Base-by-base conservation (phyloP, 2,329 filamentous ascomycete species). In the Fusarium pseudoanthophilum region DNA sequence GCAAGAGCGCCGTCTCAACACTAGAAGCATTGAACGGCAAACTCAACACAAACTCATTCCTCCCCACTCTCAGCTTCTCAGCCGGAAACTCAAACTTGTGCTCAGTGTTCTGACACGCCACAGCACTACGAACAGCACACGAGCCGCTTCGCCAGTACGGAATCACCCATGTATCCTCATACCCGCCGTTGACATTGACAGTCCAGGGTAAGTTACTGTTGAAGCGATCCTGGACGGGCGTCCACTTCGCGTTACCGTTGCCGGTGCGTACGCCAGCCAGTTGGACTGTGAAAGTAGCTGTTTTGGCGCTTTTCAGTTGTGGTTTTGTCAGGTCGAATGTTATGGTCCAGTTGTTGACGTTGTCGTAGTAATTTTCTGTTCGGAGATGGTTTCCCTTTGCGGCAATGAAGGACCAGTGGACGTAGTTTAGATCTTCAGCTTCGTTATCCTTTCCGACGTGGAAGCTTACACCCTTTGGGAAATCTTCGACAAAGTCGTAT, bases 401-500 rank as follows among this genome's bases (percentile, higher is more conserved):
- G 2, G 89, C 88, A 69, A 89, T 90, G 14, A 89, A 88, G 45
- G 85, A 87, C 90, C 89, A 92, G 74, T 92, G 90, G 1, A 91
- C 86, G 53, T 91, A 90, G 76, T 91, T 91, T 53, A 90, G 82
- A 67, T 89, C 86, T 5, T 80, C 75, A 0, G 79, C 80, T n/a
- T 83, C 82, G 11, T 86, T 78, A 59, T 84, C 85, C 70, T 85
- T 79, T 4, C 88, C 89, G 2, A 92, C 84, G 8, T 85, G 83
- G 77, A 87, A 92, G 21, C 81, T 84, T 1, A 91, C 84, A 3
- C 89, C 89, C 0, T 86, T 68, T 0, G 89, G 88, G 68, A 90
- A 91, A 36, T 92, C 89, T 1, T 82, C 78, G 0, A 84, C 81
- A 71, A 87, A 91, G 71, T 91, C 88, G 69, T 90, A 88, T 0